These are phyloP conservation scores for Suillus americanus DNA, from an alignment of 768 basidiomycete species.

Conservation along the genomic window DNA sequence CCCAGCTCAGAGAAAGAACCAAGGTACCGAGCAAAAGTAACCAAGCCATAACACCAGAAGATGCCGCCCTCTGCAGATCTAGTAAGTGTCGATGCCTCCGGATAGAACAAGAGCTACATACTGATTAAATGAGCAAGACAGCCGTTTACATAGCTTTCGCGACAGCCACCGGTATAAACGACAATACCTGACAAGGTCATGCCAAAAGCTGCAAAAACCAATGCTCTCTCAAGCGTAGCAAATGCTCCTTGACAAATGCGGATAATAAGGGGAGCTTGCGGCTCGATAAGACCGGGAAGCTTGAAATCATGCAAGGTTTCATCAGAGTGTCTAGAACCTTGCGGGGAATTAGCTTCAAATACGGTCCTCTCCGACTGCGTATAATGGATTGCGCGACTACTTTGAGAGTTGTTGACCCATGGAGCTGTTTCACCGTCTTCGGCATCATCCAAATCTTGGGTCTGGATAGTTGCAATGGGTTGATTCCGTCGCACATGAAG, in stretches of 20 bases:
- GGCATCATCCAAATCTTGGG: slow-evolving; percentile 20
- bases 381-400: slow-evolving; percentile 26
- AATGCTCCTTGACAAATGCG: slow-evolving; percentile 51
- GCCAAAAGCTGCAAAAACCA: slow-evolving; percentile 72
- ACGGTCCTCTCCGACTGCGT: slow-evolving; percentile 53
- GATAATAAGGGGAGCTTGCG: slow-evolving; percentile 26
- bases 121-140: slow-evolving; percentile 93
- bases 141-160: slow-evolving; percentile 73
- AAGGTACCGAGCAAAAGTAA: slow-evolving; percentile 92
- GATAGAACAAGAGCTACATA: slow-evolving; percentile 33
- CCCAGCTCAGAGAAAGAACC: slow-evolving; percentile 84
- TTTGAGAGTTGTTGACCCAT: slow-evolving; percentile 47
- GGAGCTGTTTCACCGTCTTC: slow-evolving; percentile 44
- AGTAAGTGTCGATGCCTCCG: background rate
- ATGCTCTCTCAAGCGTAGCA: slow-evolving; percentile 54
- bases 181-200: slow-evolving; percentile 70
- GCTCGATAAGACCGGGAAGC: slow-evolving; percentile 11
- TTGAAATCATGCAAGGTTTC: slow-evolving; percentile 53
- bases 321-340: slow-evolving; percentile 48
- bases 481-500: slow-evolving; percentile 19
- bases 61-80: slow-evolving; percentile 71
- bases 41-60: slow-evolving; percentile 89
- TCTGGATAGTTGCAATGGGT: slow-evolving; percentile 25
- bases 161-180: slow-evolving; percentile 85
- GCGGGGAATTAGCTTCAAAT: slow-evolving; percentile 45